Conservation (phyloP, 2,329 filamentous ascomycete species). For the Aspergillus sp. region DNA sequence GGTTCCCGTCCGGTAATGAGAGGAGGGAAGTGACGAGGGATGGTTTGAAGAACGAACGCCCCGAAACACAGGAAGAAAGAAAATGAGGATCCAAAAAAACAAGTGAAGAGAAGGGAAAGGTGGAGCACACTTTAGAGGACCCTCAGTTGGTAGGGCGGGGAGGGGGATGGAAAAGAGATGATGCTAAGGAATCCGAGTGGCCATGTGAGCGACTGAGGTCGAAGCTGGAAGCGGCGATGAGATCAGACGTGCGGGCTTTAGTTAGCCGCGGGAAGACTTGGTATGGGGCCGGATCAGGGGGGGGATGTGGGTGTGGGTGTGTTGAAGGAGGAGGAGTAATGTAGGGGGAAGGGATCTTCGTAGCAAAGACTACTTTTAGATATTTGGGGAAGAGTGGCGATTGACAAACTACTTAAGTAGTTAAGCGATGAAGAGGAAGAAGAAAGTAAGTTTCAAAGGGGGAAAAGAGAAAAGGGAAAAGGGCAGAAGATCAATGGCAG, state of each 20-base stretch:
- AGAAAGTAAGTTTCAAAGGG: neutral
- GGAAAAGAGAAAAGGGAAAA: neutral
- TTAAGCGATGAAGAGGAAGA: slow-evolving; percentile 3
- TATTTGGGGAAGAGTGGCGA: neutral
- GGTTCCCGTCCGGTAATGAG: slow-evolving; percentile 14
- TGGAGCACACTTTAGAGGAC: slow-evolving; percentile 12
- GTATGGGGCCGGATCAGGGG: slow-evolving; percentile 11
- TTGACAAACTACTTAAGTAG: neutral
- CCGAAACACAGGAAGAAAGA: slow-evolving; percentile 1
- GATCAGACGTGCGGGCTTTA: slow-evolving; percentile 25
- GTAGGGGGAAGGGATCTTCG: neutral
- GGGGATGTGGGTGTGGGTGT: neutral
- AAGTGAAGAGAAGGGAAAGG: slow-evolving; percentile 6
- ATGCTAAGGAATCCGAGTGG: slow-evolving; percentile 27
- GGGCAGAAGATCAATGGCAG: neutral
- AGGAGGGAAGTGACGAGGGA: slow-evolving; percentile 4
- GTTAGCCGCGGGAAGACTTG: slow-evolving; percentile 22
- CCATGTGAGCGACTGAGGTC: slow-evolving; percentile 31
- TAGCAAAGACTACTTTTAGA: neutral
- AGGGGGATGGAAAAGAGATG: slow-evolving; percentile 9
- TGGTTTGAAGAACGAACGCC: neutral
- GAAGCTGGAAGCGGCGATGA: slow-evolving; percentile 26
- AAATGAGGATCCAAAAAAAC: neutral
- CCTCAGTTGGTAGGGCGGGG: slow-evolving; percentile 17
- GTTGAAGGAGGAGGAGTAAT: too few relatives aligned